These are phyloP conservation scores for Elasticomyces elasticus DNA, from an alignment of 495 filamentous ascomycete genomes.

Conservation along the genomic window DNA sequence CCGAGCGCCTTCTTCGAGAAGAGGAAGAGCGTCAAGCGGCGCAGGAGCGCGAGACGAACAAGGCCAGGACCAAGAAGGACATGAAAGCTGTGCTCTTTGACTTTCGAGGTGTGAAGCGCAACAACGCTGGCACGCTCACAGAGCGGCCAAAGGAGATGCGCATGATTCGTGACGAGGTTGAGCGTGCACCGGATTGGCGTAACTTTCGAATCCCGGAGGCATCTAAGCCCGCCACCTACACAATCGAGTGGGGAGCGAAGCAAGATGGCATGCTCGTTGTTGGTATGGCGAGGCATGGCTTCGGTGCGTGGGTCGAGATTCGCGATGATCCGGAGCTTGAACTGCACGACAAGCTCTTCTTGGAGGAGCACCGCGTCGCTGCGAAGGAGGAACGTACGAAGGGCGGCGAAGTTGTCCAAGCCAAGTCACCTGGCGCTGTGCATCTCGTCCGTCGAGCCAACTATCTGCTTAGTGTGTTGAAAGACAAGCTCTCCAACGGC, in stretches of 20 bases:
- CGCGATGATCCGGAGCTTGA: slow-evolving; percentile 81
- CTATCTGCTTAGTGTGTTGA: slow-evolving; percentile 83
- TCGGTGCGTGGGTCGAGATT: slow-evolving; percentile 87
- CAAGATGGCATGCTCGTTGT: slow-evolving; percentile 97
- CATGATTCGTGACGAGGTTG: slow-evolving; percentile 64
- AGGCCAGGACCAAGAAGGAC: slow-evolving; percentile 83
- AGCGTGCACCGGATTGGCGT: slow-evolving; percentile 50
- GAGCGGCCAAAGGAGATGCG: slow-evolving; percentile 82
- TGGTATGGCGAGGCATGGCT: slow-evolving; percentile 84
- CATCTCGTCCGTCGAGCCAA: slow-evolving; percentile 92
- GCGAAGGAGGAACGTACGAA: slow-evolving; percentile 85
- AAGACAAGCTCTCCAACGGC: slow-evolving; percentile 61
- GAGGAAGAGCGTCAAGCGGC: slow-evolving; percentile 51
- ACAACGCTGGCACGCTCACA: slow-evolving; percentile 89
- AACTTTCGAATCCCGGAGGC: slow-evolving; percentile 86
- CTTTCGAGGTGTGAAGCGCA: slow-evolving; percentile 77
- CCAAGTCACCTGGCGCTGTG: slow-evolving; percentile 85
- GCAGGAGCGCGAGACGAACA: slow-evolving; percentile 56
- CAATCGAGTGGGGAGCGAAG: slow-evolving; percentile 76
- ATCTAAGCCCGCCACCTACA: slow-evolving; percentile 76
- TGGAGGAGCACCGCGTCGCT: slow-evolving; percentile 96
- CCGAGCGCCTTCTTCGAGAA: slow-evolving; percentile 56
- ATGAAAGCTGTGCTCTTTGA: slow-evolving; percentile 93
- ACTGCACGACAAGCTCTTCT: slow-evolving; percentile 85
- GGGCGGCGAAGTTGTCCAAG: slow-evolving; percentile 51